phyloP scores from a whole-genome alignment of 805 yeast genomes.

The Citeromyces nyonsensis region DNA sequence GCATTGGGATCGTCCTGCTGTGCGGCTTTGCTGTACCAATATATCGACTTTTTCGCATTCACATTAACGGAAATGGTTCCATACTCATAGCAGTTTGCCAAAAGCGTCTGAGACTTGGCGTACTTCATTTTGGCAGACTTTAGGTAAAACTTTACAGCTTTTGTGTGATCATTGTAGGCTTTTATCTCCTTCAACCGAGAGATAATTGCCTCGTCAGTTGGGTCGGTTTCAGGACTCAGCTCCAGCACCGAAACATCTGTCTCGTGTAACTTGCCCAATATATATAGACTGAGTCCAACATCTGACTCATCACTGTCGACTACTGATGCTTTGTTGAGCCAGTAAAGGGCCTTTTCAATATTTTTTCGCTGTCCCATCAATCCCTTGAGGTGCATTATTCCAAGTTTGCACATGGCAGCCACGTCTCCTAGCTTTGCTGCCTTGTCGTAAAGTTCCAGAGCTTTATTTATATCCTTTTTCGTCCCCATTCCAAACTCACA shows the following conservation, averaged over 20 bases:
- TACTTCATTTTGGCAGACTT: constrained; percentile 47
- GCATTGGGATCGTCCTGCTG: constrained; percentile 49
- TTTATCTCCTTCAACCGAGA: constrained; percentile 15
- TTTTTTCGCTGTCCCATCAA: constrained; percentile 20
- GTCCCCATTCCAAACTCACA: constrained; percentile 52
- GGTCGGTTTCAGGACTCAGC: constrained; percentile 6
- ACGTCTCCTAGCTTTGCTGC: constrained; percentile 52
- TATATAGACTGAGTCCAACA: constrained; percentile 16
- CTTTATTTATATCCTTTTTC: constrained; percentile 22
- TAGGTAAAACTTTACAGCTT: constrained; percentile 35
- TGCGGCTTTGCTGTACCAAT: constrained; percentile 66
- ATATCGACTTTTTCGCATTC: constrained; percentile 43
- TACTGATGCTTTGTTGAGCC: constrained; percentile 35
- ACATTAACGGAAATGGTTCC: constrained; percentile 27
- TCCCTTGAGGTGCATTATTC: constrained; percentile 45
- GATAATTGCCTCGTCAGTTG: constrained; percentile 15
- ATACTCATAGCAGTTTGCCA: constrained; percentile 62
- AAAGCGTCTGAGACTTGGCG: constrained; percentile 50
- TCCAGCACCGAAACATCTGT: constrained; percentile 15
- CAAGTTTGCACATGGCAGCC: constrained; percentile 62
- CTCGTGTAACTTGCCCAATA: constrained; percentile 18
- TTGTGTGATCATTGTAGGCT: constrained; percentile 16
- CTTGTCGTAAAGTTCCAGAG: constrained; percentile 35
- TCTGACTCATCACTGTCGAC: constrained; percentile 12
- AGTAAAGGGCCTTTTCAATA: constrained; percentile 25